phyloP scores from a whole-genome alignment of 345 rosid species.

The Brassica cretica region DNA sequence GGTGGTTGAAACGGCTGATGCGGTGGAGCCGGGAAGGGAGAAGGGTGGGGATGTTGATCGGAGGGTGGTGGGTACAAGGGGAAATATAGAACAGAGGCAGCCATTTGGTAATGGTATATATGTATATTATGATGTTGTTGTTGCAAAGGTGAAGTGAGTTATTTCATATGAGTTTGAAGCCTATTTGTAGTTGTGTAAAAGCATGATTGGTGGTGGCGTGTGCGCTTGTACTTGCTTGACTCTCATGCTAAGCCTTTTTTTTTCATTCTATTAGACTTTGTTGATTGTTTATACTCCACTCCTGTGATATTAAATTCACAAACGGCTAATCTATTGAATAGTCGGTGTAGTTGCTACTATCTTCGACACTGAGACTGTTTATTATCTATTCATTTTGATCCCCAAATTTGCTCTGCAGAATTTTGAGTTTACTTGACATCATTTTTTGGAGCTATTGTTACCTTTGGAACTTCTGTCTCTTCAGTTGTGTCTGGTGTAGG shows the following conservation, averaged over 20 bases:
- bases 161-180: constrained; percentile 14
- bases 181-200: constrained; percentile 33
- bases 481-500: constrained; percentile 77
- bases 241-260: constrained; percentile 30
- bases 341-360: constrained; percentile 88
- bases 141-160: constrained; percentile 17
- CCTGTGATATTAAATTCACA: background rate
- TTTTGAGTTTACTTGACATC: constrained; percentile 54
- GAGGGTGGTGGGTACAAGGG: constrained; percentile 35
- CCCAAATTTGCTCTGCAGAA: background rate
- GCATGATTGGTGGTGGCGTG: constrained; percentile 22
- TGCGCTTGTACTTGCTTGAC: constrained; percentile 33
- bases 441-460: constrained; percentile 68
- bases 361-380: constrained; percentile 76
- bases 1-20: constrained; percentile 12
- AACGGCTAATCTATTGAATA: constrained; percentile 36
- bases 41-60: constrained; percentile 31
- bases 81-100: constrained; percentile 15
- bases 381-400: constrained; percentile 7
- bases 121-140: constrained; percentile 7
- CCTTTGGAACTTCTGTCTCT: constrained; percentile 83
- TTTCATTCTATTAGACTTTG: background rate
- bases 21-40: constrained; percentile 27
- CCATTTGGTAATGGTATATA: constrained; percentile 16
- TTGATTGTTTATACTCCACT: constrained; percentile 31